These are phyloP conservation scores for Trichoderma oligosporum DNA, from an alignment of 2,329 filamentous ascomycete species.

Conservation along the genomic window DNA sequence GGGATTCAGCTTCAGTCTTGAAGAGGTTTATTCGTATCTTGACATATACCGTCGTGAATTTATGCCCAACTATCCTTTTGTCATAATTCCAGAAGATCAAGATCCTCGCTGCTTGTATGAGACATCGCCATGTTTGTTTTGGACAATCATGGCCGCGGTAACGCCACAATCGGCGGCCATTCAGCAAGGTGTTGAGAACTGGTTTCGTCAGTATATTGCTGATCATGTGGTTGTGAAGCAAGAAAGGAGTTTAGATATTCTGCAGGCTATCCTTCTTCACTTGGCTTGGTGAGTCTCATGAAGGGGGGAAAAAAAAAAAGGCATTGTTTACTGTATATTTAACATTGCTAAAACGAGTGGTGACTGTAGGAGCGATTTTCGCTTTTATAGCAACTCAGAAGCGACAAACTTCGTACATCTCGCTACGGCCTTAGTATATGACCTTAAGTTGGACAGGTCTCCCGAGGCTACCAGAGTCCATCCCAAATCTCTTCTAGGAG, in stretches of 20 bases:
- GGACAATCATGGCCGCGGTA: slow-evolving; percentile 35
- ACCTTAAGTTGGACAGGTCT: slow-evolving; percentile 36
- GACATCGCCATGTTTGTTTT: slow-evolving; percentile 37
- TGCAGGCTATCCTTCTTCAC: slow-evolving; percentile 39
- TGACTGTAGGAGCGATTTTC: slow-evolving; percentile 36
- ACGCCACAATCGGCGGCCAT: slow-evolving; percentile 31
- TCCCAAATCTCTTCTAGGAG: slow-evolving; percentile 32
- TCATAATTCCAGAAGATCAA: slow-evolving; percentile 29
- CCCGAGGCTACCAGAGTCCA: slow-evolving; percentile 25
- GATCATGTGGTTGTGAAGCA: slow-evolving; percentile 37
- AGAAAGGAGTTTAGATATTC: slow-evolving; percentile 34
- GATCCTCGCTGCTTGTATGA: slow-evolving; percentile 32
- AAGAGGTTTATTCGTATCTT: slow-evolving; percentile 34
- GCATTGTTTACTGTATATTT: background rate
- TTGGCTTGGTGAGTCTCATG: slow-evolving; percentile 35
- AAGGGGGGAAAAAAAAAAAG: too few relatives aligned
- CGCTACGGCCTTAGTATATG: slow-evolving; percentile 36
- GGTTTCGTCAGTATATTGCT: slow-evolving; percentile 38
- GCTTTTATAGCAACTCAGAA: slow-evolving; percentile 37
- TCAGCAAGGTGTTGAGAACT: slow-evolving; percentile 33
- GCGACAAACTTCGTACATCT: slow-evolving; percentile 40
- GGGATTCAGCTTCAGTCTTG: slow-evolving; percentile 33
- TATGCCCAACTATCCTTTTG: slow-evolving; percentile 38
- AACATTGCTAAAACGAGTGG: background rate
- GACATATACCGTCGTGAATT: slow-evolving; percentile 34